Evolutionary conservation across 371 early-diverging fungal genomes (phyloP).

Genomic region (Phascolomyces articulosus): DNA sequence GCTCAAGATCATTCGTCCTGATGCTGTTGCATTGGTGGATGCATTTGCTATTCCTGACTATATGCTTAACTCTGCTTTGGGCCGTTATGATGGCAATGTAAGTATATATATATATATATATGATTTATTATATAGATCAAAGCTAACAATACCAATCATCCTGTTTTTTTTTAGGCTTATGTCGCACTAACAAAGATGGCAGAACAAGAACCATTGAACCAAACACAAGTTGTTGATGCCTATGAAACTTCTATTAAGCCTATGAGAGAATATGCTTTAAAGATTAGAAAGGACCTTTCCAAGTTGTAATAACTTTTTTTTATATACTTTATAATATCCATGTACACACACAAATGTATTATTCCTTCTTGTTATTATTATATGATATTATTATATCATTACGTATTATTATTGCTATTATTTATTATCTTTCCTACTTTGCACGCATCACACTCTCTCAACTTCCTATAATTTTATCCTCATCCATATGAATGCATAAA

Average conservation of each 20-base stretch:
- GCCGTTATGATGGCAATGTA: constrained; percentile 70
- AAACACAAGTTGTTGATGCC: constrained; percentile 55
- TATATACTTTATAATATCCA: not conserved
- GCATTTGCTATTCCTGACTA: constrained; percentile 79
- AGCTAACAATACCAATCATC: no score
- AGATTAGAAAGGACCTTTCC: not conserved
- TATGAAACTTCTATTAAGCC: constrained; percentile 62
- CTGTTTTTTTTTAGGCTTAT: constrained; percentile 5
- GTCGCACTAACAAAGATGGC: constrained; percentile 68
- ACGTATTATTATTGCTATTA: no score
- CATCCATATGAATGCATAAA: no score
- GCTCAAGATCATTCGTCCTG: constrained; percentile 63
- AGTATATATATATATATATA: no score
- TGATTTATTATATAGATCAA: no score
- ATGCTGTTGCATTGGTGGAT: constrained; percentile 76
- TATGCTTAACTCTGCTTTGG: constrained; percentile 75
- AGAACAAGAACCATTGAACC: constrained; percentile 69
- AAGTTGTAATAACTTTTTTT: not conserved
- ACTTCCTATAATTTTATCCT: no score
- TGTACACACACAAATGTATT: no score
- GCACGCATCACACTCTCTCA: no score
- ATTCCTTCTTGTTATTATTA: not conserved
- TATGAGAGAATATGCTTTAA: not conserved
- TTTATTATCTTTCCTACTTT: no score
- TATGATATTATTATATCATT: no score